These are phyloP conservation scores for Triadica sebifera DNA, from an alignment of 345 rosid genomes.

Conservation along the genomic window DNA sequence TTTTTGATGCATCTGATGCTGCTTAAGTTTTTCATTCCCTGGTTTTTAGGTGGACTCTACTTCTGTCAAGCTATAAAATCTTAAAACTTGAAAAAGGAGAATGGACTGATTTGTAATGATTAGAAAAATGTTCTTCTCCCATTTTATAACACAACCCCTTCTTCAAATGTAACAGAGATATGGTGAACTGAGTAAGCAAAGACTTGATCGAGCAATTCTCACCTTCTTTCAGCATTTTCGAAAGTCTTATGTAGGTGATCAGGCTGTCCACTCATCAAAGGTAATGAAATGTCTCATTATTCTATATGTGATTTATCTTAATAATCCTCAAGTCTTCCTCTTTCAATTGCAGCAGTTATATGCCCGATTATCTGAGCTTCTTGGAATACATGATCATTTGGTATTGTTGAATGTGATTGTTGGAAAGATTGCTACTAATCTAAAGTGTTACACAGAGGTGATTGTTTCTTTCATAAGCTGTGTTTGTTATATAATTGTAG, in stretches of 20 bases:
- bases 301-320: not conserved
- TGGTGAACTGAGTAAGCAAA: conserved; percentile 81
- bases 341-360: conserved; percentile 86
- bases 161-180: conserved; percentile 64
- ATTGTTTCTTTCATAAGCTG: conserved; percentile 13
- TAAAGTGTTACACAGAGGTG: conserved; percentile 91
- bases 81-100: not conserved
- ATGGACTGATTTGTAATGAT: not conserved
- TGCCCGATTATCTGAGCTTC: conserved; percentile 86
- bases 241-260: conserved; percentile 98
- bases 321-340: conserved; percentile 31
- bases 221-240: conserved; percentile 97
- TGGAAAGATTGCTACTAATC: conserved; percentile 90
- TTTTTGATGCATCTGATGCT: not conserved
- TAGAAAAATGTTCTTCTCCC: not conserved
- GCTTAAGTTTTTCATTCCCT: not conserved
- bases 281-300: conserved; percentile 39
- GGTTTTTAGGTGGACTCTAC: not conserved
- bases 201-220: conserved; percentile 98
- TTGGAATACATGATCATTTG: conserved; percentile 93
- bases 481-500: conserved; percentile 11
- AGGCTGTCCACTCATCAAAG: conserved; percentile 98
- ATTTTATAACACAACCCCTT: not conserved
- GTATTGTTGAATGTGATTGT: conserved; percentile 83
- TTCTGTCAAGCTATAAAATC: not conserved